Evolutionary conservation across 257 asterid species (phyloP), one percentile per base, ranked within the genome.

Genomic region (Capsicum pubescens): DNA sequence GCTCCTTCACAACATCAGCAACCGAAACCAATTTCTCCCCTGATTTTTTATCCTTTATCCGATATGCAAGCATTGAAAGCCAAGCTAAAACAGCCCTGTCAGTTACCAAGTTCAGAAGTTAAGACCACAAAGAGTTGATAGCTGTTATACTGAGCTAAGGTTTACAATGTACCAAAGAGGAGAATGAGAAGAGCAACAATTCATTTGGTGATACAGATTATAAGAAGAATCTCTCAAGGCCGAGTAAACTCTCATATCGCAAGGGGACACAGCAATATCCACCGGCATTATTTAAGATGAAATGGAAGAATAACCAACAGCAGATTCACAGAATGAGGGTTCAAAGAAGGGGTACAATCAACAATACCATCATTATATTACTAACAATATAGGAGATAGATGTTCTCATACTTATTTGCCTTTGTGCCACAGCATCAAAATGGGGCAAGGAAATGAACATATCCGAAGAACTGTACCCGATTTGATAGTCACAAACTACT

Each of bases 41-140:
- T 1, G 93, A 87, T 82, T 88, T 93, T 89, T 87, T 93, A 87
- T 91, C 95, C 93, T 93, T 97, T 93, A 93, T 97, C 81, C 87
- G 90, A 69, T 80, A 89, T 56, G 99, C 97, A 84, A 97, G 82
- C 83, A 97, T 95, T n/a, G 99, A 95, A 89, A 97, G 91, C 99
- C 99, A 97, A 84, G 98, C 97, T 85, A 97, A 89, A 84, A 97
- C 97, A 72, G 99, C 98, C 99, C 99, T 96, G 91, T 55, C 61
- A 80, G 83, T 58, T 72, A 42, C 54, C 54, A 44, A 36, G 85
- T 87, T 39, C 26, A 83, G 69, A 68, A 56, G 71, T 60, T 68
- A 68, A n/a, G 61, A 76, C 44, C 81, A 76, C 61, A 76, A 54
- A 76, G 64, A 26, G 26, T 76, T 26, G 46, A 76, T 50, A 19